These are phyloP conservation scores for Theileria orientalis DNA, from an alignment of 169 alveolate species.

Conservation along the genomic window DNA sequence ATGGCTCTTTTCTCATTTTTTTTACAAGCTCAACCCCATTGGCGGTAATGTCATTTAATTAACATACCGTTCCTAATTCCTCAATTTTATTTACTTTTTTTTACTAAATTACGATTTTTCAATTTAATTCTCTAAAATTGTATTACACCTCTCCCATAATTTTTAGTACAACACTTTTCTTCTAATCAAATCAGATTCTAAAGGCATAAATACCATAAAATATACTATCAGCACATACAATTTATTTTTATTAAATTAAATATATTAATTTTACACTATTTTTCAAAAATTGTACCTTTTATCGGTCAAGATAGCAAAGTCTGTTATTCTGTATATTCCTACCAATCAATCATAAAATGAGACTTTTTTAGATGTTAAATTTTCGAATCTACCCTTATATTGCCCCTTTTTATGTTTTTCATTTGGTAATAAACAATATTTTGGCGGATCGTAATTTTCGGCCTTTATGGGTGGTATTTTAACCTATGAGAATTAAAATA, in stretches of 20 bases:
- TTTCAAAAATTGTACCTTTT: neutral
- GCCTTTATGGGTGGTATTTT: slow-evolving; percentile 72
- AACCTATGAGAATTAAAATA: slow-evolving; percentile 51
- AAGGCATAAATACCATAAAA: no score
- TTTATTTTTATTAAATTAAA: neutral
- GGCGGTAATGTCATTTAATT: no score
- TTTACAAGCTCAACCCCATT: no score
- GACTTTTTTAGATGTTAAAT: slow-evolving; percentile 37
- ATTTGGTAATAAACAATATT: slow-evolving; percentile 70
- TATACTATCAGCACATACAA: neutral
- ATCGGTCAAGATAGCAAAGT: neutral
- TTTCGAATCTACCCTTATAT: slow-evolving; percentile 59
- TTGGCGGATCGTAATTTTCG: slow-evolving; percentile 78
- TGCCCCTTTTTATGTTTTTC: slow-evolving; percentile 32
- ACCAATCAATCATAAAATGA: slow-evolving; percentile 48
- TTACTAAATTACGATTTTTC: no score
- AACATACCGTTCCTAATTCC: no score
- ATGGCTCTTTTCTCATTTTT: no score
- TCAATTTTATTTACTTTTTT: no score
- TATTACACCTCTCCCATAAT: no score
- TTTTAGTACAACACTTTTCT: no score
- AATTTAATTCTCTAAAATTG: no score
- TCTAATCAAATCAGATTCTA: no score
- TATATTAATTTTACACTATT: neutral
- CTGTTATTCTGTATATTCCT: neutral